These are phyloP conservation scores for Globisporangium alternatum DNA, from an alignment of 352 stramenopile genomes.

Conservation along the genomic window DNA sequence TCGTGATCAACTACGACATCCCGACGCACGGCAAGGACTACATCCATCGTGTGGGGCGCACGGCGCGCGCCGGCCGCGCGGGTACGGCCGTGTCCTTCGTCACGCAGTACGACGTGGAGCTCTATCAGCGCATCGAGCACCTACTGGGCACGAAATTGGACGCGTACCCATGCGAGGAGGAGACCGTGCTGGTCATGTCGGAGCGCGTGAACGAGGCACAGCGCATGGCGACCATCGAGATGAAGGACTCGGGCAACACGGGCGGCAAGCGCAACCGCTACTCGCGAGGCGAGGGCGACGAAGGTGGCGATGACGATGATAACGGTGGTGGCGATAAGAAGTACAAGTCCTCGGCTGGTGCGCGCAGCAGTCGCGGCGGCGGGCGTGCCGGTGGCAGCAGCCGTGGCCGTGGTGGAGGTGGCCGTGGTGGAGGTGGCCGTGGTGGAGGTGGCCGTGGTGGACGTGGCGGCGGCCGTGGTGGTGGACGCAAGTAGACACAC, in stretches of 20 bases:
- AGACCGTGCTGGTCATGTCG: slow-evolving; percentile 95
- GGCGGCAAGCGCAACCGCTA: slow-evolving; percentile 59
- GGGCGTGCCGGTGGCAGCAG: slow-evolving; percentile 13
- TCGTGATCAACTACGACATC: slow-evolving; percentile 99
- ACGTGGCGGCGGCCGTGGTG: slow-evolving; percentile 20
- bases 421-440: slow-evolving; percentile 27
- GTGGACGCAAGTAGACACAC: slow-evolving; percentile 44
- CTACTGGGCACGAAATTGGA: slow-evolving; percentile 83
- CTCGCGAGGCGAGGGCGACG: slow-evolving; percentile 50
- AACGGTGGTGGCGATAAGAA: slow-evolving; percentile 35
- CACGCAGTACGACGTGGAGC: slow-evolving; percentile 98
- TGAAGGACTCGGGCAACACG: slow-evolving; percentile 76
- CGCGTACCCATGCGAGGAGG: slow-evolving; percentile 87
- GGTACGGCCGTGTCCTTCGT: slow-evolving; percentile 97
- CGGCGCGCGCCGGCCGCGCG: slow-evolving; percentile 93
- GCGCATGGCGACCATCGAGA: slow-evolving; percentile 90
- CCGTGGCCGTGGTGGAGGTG: slow-evolving; percentile 24
- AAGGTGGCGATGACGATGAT: slow-evolving; percentile 36
- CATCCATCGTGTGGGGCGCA: slow-evolving; percentile 98
- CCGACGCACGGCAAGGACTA: slow-evolving; percentile 99
- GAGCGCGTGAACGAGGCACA: slow-evolving; percentile 98
- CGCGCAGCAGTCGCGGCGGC: slow-evolving; percentile 36
- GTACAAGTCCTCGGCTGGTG: slow-evolving; percentile 65
- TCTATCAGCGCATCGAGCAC: slow-evolving; percentile 97
- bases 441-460: slow-evolving; percentile 28